Evolutionary conservation across 2,329 filamentous ascomycete genomes (phyloP), one percentile per base, ranked within the genome.

Genomic region (Massarina eburnea): DNA sequence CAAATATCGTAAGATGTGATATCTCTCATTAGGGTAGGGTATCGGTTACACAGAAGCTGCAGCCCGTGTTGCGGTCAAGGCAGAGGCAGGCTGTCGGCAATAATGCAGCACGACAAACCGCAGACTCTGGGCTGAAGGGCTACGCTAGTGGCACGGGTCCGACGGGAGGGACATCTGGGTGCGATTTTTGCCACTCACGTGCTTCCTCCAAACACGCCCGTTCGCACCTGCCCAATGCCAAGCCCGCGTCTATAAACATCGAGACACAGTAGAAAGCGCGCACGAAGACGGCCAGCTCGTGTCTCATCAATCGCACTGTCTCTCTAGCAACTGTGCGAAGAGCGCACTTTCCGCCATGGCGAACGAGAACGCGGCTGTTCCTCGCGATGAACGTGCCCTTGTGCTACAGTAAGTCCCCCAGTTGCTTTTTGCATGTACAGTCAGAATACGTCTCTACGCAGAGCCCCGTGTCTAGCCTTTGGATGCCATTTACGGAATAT

Each of bases 121-220:
- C 33, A 10, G 17, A 9, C 17, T 21, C 4, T 4, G n/a, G n/a
- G 6, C 12, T 30, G 27, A n/a, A n/a, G 5, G 12, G 12, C 27
- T 35, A 4, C 15, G 14, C 17, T 8, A 18, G 33, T 18, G 18
- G 22, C 22, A 21, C 38, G 19, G 14, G 29, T 39, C 37, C 27
- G 37, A 39, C 41, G 20, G 24, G 32, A 26, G 24, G 24, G 24
- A 26, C 12, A 26, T 12, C 7, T 7, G 12, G 7, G 24, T 26
- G 12, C 27, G 12, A 30, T 18, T 26, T 24, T 40, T 27, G 35
- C 45, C 24, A 19, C 32, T 49, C 47, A 51, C 45, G 43, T 48
- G 45, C 41, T 39, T 29, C 41, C 50, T 46, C 51, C 45, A 39
- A 21, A 43, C 41, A 45, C 40, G 34, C 17, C 35, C 20, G 30